Base-by-base conservation (phyloP, 805 yeast species). In the Cyberlindnera saturnus region DNA sequence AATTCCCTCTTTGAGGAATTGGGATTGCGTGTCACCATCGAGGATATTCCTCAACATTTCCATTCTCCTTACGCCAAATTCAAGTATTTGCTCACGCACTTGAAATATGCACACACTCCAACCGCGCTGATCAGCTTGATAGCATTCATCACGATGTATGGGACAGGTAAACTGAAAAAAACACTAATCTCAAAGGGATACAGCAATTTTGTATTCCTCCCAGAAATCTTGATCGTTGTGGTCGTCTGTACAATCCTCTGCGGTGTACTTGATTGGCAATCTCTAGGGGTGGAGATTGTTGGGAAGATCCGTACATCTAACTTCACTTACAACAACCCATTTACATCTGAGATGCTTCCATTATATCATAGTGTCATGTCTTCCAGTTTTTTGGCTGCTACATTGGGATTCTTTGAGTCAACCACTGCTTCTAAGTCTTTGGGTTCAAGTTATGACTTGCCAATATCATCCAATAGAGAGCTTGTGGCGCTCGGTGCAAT, bases 361-460 rank as follows among this genome's bases (percentile, higher is more conserved):
- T 67, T 74, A 46, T 74, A 83, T 47, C 71, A 75, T 40, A 70
- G 72, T 20, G 63, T 80, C 39, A 73, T 87, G 52, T 71, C 79
- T n/a, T 73, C 91, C 0, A 77, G 93, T 0, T 78, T 89, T 47
- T 73, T 84, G 44, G 78, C 86, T 48, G 95, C 96, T 0, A 75
- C 88, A 57, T 66, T 91, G 32, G 98, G 98, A 0, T 88, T 91
- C 58, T 86, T 91, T 53, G 97, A 91, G 61, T 82, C 95, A 7
- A 86, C 96, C 0, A 89, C 96, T 0, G 96, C 97, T 0, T 85
- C 90, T 16, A 87, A 93, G 61, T 77, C 95, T 0, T 66, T 93
- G 23, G 93, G 95, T 1, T 74, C 90, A 1, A 69, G 74, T n/a
- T 79, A 78, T 49, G 83, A 86, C 48, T 39, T 76, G 31, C 82